Percentiles rank a stretch among this genome's conserved stretches.
Evolutionary conservation across 257 asterid genomes (phyloP).

Genomic region (Ajuga chamaepitys): DNA sequence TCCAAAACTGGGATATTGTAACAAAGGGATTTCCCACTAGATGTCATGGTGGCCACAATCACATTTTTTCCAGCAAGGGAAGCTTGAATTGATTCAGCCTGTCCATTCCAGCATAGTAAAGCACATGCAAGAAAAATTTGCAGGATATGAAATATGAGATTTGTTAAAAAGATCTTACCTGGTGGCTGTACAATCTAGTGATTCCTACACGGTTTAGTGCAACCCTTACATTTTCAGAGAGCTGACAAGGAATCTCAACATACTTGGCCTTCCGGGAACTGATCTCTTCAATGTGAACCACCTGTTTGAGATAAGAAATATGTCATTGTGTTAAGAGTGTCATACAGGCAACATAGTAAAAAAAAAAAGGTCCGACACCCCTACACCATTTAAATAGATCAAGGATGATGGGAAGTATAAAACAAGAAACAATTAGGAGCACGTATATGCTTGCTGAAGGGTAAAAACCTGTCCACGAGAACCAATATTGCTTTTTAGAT

Average conservation of each 20-base stretch:
- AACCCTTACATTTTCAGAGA: slow-evolving; percentile 51
- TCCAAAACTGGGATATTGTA: slow-evolving; percentile 92
- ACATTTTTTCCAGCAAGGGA: slow-evolving; percentile 89
- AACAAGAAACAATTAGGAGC: slow-evolving; percentile 1
- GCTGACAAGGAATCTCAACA: slow-evolving; percentile 67
- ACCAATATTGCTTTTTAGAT: slow-evolving; percentile 62
- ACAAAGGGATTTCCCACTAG: slow-evolving; percentile 99
- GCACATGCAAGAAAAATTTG: slow-evolving; percentile 1
- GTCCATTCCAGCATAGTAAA: slow-evolving; percentile 18
- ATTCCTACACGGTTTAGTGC: slow-evolving; percentile 67
- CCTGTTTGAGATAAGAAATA: slow-evolving; percentile 39
- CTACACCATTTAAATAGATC: neutral
- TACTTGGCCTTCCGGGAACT: slow-evolving; percentile 53
- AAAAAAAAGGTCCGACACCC: slow-evolving; percentile 1
- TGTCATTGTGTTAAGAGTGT: slow-evolving; percentile 12
- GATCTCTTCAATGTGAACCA: slow-evolving; percentile 79
- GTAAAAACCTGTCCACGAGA: slow-evolving; percentile 82
- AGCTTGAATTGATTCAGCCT: slow-evolving; percentile 84
- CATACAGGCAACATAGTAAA: neutral
- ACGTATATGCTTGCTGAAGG: slow-evolving; percentile 7
- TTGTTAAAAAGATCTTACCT: slow-evolving; percentile 36
- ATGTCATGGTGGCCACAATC: slow-evolving; percentile 91
- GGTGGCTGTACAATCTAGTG: slow-evolving; percentile 81
- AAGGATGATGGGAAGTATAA: neutral
- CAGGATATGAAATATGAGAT: neutral